Base-by-base conservation (phyloP, 2,329 filamentous ascomycete genomes). In the Pseudocercospora macadamiae region DNA sequence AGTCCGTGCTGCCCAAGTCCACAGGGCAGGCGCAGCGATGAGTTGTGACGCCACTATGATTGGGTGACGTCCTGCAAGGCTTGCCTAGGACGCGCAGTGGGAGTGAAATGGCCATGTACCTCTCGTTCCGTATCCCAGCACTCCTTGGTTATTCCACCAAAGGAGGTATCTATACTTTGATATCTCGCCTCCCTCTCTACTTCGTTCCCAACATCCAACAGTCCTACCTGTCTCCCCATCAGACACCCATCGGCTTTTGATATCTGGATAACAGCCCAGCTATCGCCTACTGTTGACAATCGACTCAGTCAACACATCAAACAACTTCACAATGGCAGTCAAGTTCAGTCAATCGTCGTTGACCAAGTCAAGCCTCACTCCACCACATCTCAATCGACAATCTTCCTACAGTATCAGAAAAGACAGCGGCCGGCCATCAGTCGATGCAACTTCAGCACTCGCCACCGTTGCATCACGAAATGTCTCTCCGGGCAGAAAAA, bases 381-480 rank as follows among this genome's bases (percentile, higher is more conserved):
- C 64, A 26, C 69, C 69, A 21, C 67, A 67, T 30, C 62, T 71
- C 39, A 70, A 67, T 60, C 62, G 68, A 25, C 64, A 67, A 52
- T 65, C 70, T 42, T 71, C 57, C n/a, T 70, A 71, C 60, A 68
- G 61, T 44, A 57, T 60, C 28, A 51, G 57, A 44, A 63, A 64
- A 37, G 64, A 66, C 23, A 56, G 54, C 47, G 48, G 44, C 23
- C 51, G 59, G 18, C 58, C 61, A 14, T 61, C 64, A 25, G 61
- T 52, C 44, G 54, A 65, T 39, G 64, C 66, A 6, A 62, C 66
- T 2, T 58, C 58, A 14, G 59, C 63, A 12, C 62, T 67, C 5
- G 57, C 70, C 39, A 65, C 61, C 42, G 61, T 72, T 10, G 64
- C 65, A 4, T 66, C 65, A 12, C 62, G 65, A 16, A 59, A 63